Evolutionary conservation across 148 eudicot genomes (phyloP).

Genomic region (Polygonum maritimum): DNA sequence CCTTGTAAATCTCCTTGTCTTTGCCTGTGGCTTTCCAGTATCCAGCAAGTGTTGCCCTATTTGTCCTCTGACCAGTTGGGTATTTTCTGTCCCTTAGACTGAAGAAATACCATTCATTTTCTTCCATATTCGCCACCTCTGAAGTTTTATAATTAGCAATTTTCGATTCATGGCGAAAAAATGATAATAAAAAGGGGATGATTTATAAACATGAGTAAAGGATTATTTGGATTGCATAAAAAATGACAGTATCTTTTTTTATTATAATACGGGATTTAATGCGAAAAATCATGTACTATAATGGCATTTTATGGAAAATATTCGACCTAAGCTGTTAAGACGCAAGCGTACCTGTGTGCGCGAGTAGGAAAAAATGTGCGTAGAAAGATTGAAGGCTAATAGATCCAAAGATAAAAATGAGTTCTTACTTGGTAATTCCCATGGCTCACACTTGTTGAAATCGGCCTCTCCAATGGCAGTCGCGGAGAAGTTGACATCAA

Average conservation of each 20-base stretch:
- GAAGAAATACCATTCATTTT: conserved; percentile 65
- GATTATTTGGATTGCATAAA: no score
- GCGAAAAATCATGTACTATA: no score
- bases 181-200: background rate
- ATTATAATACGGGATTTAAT: no score
- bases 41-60: conserved; percentile 49
- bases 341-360: no score
- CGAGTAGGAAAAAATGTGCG: no score
- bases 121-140: conserved; percentile 61
- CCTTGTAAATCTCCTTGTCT: conserved; percentile 49
- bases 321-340: no score
- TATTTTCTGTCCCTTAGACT: conserved; percentile 57
- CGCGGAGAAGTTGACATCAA: conserved; percentile 42
- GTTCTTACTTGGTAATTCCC: conserved; percentile 80
- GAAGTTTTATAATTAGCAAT: background rate
- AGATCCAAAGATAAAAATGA: no score
- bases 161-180: background rate
- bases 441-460: conserved; percentile 89
- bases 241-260: no score
- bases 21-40: conserved; percentile 75
- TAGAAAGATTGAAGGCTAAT: no score
- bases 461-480: conserved; percentile 75
- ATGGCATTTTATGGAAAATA: no score
- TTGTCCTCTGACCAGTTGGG: conserved; percentile 60
- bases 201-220: background rate